phyloP scores from a whole-genome alignment of 441 rosid species.

The Gossypium schwendimanii region DNA sequence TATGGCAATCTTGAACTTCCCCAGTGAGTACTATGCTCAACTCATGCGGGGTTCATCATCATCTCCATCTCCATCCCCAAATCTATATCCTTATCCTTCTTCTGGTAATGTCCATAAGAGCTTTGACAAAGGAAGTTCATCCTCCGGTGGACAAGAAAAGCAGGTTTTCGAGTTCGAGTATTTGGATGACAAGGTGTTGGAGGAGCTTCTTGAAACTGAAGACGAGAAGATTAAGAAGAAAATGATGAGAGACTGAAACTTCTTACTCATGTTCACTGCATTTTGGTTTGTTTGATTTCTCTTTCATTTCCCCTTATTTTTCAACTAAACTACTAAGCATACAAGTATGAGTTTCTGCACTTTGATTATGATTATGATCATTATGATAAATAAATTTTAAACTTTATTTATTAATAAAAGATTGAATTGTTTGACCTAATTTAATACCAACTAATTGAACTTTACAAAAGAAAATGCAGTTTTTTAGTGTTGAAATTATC shows the following conservation, averaged over 20 bases:
- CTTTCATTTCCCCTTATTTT: not conserved
- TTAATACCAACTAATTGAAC: not conserved
- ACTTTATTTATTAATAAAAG: too few species aligned
- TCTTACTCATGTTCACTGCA: not conserved
- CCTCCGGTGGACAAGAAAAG: slow-evolving; percentile 24
- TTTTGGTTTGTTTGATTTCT: not conserved
- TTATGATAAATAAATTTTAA: too few species aligned
- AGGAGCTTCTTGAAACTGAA: slow-evolving; percentile 50
- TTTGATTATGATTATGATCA: not conserved
- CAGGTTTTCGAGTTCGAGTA: slow-evolving; percentile 55
- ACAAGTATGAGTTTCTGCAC: not conserved
- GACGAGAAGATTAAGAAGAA: slow-evolving; percentile 40
- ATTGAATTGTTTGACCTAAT: not conserved
- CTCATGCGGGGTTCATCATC: slow-evolving; percentile 9
- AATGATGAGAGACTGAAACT: slow-evolving; percentile 8
- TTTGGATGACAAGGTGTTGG: slow-evolving; percentile 51
- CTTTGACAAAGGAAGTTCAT: slow-evolving; percentile 2
- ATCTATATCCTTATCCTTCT: not conserved
- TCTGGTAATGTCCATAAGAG: not conserved
- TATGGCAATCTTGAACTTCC: slow-evolving; percentile 52
- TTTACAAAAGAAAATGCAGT: not conserved
- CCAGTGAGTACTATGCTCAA: slow-evolving; percentile 37
- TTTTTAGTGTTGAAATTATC: not conserved
- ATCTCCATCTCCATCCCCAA: not conserved
- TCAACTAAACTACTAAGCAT: not conserved